These are phyloP conservation scores for Rubus idaeus DNA, from an alignment of 306 rosid species.

Conservation along the genomic window DNA sequence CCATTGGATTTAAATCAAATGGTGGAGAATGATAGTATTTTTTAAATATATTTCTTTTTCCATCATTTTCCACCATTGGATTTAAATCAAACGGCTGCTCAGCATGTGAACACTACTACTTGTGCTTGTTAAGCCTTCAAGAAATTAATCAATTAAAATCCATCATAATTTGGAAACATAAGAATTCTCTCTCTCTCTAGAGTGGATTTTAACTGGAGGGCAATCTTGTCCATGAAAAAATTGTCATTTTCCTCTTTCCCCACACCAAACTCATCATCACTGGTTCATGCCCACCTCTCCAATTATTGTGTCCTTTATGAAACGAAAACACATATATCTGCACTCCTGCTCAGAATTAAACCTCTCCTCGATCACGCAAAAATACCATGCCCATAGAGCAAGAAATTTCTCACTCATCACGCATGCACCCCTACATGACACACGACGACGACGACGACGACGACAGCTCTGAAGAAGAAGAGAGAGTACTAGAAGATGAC, in stretches of 20 bases:
- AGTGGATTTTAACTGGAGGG: slow-evolving; percentile 27
- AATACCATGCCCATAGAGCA: slow-evolving; percentile 46
- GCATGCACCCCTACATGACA: slow-evolving; percentile 29
- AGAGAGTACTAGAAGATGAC: not conserved
- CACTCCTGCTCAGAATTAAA: not conserved
- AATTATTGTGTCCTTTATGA: slow-evolving; percentile 34
- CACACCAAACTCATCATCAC: not conserved
- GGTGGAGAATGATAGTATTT: too few relatives aligned
- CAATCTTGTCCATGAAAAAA: slow-evolving; percentile 13
- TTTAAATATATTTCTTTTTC: too few relatives aligned
- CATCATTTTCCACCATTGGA: too few relatives aligned
- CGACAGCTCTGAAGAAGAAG: slow-evolving; percentile 2
- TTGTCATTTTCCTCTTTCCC: slow-evolving; percentile 21
- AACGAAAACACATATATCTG: not conserved
- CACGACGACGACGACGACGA: slow-evolving; percentile 18
- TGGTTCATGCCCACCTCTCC: slow-evolving; percentile 22
- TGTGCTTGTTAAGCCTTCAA: too few relatives aligned
- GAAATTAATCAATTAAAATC: too few relatives aligned
- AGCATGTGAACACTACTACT: too few relatives aligned
- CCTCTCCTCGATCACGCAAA: not conserved
- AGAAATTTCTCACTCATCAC: slow-evolving; percentile 39
- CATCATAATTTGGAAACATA: too few relatives aligned
- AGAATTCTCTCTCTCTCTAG: not conserved
- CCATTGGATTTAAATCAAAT: too few relatives aligned
- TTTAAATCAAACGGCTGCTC: too few relatives aligned